Conservation (phyloP, 1,139 yeast genomes). For the Yamadazyma songkhlaensis region DNA sequence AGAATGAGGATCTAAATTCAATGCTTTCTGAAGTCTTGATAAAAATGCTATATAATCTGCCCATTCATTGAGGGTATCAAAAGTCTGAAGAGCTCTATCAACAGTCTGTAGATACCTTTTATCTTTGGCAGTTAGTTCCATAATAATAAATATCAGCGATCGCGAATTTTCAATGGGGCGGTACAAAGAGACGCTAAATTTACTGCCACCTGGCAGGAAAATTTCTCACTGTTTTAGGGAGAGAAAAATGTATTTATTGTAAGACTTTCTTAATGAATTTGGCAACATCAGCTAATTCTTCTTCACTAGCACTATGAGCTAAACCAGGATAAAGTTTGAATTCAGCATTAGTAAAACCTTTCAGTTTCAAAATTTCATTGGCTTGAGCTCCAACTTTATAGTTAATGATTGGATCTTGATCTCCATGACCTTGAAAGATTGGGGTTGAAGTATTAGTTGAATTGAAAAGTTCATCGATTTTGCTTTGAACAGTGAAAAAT, state of each 20-base stretch:
- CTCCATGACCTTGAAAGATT: conserved; percentile 87
- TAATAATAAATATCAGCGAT: conserved; percentile 1
- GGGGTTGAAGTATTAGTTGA: conserved; percentile 62
- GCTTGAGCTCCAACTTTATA: conserved; percentile 48
- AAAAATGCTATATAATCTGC: conserved; percentile 96
- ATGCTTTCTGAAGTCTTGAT: conserved; percentile 70
- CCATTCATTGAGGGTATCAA: conserved; percentile 92
- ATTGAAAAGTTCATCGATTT: conserved; percentile 26
- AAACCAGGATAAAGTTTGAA: conserved; percentile 64
- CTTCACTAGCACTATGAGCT: conserved; percentile 65
- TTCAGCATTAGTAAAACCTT: conserved; percentile 52
- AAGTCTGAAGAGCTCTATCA: conserved; percentile 72
- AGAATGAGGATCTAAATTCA: conserved; percentile 38
- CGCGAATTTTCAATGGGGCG: background rate
- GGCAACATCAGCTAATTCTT: conserved; percentile 61
- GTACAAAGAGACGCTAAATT: no score
- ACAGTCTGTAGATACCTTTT: conserved; percentile 64
- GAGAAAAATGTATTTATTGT: background rate
- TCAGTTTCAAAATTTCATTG: conserved; percentile 38
- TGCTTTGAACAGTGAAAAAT: conserved; percentile 56
- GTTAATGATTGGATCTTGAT: conserved; percentile 64
- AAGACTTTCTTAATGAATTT: conserved; percentile 39
- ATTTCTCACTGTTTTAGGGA: no score
- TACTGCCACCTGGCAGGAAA: no score
- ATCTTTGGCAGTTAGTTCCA: conserved; percentile 12